phyloP scores from a whole-genome alignment of 139 green algal species.

The Coccomyxa sp. region DNA sequence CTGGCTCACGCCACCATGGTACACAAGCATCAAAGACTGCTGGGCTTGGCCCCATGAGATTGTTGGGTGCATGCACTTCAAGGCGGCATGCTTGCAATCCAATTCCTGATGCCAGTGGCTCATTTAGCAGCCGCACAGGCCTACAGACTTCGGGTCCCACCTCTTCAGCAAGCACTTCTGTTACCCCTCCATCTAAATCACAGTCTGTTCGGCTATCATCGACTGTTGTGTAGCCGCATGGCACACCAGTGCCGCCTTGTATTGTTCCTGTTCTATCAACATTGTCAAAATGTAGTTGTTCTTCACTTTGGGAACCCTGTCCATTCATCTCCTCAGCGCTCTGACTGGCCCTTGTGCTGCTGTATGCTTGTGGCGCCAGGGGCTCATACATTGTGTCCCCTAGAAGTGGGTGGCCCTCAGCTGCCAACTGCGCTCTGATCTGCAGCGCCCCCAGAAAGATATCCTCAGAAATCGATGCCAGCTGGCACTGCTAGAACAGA shows the following conservation, averaged over 20 bases:
- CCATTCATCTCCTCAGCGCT: no score
- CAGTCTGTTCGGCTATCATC: no score
- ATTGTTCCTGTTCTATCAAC: no score
- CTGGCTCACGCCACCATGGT: slow-evolving; percentile 10
- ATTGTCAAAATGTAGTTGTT: no score
- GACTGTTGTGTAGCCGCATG: no score
- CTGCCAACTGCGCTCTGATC: slow-evolving; percentile 74
- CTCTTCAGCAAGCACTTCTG: no score
- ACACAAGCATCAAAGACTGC: background rate
- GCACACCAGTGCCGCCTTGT: no score
- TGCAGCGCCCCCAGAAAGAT: slow-evolving; percentile 20
- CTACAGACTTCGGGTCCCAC: no score
- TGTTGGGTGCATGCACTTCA: background rate
- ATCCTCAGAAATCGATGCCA: background rate
- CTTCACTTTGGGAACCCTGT: no score
- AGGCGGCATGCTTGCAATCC: slow-evolving; percentile 45
- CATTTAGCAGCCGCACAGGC: background rate
- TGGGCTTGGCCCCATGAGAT: background rate
- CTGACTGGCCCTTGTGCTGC: no score
- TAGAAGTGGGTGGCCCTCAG: slow-evolving; percentile 56
- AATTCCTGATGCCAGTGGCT: slow-evolving; percentile 11
- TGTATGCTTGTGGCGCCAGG: background rate
- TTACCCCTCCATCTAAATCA: no score
- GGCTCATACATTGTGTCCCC: slow-evolving; percentile 66
- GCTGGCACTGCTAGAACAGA: background rate